Percentiles rank a stretch among this genome's conserved stretches.
phyloP scores from a whole-genome alignment of 2,329 filamentous ascomycete genomes.

The Talaromyces sp. region DNA sequence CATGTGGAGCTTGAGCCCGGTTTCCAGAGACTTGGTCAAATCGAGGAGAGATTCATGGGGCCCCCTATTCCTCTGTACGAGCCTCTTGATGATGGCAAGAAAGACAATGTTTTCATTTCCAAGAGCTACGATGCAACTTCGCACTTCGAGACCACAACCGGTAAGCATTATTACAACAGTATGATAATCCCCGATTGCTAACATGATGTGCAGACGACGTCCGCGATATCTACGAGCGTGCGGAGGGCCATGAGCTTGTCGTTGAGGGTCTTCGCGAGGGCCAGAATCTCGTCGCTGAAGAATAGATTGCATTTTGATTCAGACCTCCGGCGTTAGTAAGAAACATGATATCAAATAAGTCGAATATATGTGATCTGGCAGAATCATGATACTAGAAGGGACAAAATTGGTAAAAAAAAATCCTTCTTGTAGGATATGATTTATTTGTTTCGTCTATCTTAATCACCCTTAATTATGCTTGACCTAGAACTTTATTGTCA shows the following conservation, averaged over 20 bases:
- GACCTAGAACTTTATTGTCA: slow-evolving; percentile 6
- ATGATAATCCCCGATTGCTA: slow-evolving; percentile 10
- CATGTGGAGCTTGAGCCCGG: slow-evolving; percentile 92
- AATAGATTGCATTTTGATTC: slow-evolving; percentile 44
- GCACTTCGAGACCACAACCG: slow-evolving; percentile 88
- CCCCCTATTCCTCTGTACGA: slow-evolving; percentile 91
- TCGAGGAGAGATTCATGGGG: slow-evolving; percentile 97
- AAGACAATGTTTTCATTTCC: slow-evolving; percentile 93
- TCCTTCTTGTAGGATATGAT: slow-evolving; percentile 3
- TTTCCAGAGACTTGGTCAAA: slow-evolving; percentile 84
- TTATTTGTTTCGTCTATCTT: background rate
- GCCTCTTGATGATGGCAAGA: slow-evolving; percentile 74
- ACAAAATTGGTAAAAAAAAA: background rate
- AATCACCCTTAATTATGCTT: slow-evolving; percentile 9
- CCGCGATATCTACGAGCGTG: slow-evolving; percentile 84
- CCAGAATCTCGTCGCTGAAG: slow-evolving; percentile 66
- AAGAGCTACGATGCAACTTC: slow-evolving; percentile 98
- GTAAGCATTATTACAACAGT: slow-evolving; percentile 32
- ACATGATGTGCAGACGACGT: slow-evolving; percentile 68
- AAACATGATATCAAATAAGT: background rate
- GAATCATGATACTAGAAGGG: background rate
- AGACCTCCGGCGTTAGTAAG: background rate
- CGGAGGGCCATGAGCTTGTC: slow-evolving; percentile 75
- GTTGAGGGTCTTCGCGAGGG: slow-evolving; percentile 81
- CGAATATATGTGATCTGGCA: slow-evolving; percentile 1